Evolutionary conservation across 495 filamentous ascomycete species (phyloP).

Genomic region (Sabuloglossum arenarium): DNA sequence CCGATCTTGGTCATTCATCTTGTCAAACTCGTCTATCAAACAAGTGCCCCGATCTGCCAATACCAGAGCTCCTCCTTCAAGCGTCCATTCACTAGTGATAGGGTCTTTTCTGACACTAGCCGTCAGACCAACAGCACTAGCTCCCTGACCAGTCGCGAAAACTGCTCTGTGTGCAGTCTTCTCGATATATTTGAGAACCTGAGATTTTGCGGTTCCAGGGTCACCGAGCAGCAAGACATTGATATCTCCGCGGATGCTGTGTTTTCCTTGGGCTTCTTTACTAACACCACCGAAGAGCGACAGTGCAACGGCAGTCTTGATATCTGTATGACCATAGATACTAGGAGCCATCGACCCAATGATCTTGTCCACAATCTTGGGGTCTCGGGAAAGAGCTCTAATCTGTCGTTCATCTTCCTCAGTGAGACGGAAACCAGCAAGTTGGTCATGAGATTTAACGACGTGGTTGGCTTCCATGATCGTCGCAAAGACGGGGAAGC

Average conservation of each 20-base stretch:
- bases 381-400: conserved; percentile 65
- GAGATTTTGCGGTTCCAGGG: conserved; percentile 95
- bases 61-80: conserved; percentile 92
- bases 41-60: conserved; percentile 91
- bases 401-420: conserved; percentile 93
- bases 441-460: conserved; percentile 91
- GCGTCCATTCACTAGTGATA: conserved; percentile 89
- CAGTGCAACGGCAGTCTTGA: conserved; percentile 91
- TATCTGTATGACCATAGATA: conserved; percentile 93
- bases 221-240: conserved; percentile 95
- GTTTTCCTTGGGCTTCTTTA: conserved; percentile 73
- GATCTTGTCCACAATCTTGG: conserved; percentile 86
- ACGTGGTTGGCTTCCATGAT: conserved; percentile 95
- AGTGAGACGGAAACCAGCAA: conserved; percentile 88
- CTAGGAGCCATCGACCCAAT: conserved; percentile 86
- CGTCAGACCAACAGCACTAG: conserved; percentile 92
- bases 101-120: conserved; percentile 92
- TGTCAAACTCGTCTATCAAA: conserved; percentile 98
- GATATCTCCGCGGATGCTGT: conserved; percentile 89
- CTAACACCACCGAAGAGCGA: conserved; percentile 90
- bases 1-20: conserved; percentile 99
- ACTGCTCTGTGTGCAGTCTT: conserved; percentile 95
- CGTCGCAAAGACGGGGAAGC: conserved; percentile 96
- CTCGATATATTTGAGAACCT: conserved; percentile 94
- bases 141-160: conserved; percentile 95